Evolutionary conservation across 2,329 filamentous ascomycete species (phyloP).

Genomic region (Ophiocordyceps camponoti-leonardi): DNA sequence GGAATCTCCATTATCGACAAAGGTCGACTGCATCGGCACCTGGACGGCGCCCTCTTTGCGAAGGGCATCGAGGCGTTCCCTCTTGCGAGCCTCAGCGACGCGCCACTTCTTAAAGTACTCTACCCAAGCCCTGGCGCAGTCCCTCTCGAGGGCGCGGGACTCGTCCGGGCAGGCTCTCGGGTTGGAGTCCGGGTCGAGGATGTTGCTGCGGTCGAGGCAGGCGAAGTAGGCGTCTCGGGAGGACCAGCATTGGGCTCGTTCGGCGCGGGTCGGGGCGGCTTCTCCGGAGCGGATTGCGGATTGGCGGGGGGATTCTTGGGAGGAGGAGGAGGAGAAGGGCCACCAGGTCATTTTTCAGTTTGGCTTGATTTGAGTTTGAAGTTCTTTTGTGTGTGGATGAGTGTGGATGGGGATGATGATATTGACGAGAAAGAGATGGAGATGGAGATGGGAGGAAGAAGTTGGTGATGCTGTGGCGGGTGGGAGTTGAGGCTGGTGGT

Average conservation of each 20-base stretch:
- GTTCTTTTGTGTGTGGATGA: too few species aligned
- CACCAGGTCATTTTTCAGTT: conserved; percentile 33
- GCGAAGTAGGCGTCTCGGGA: conserved; percentile 74
- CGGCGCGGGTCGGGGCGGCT: conserved; percentile 68
- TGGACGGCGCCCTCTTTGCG: conserved; percentile 53
- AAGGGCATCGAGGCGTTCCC: conserved; percentile 59
- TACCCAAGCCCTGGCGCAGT: conserved; percentile 86
- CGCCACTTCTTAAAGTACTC: conserved; percentile 97
- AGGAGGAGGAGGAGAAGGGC: conserved; percentile 28
- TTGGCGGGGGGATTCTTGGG: conserved; percentile 24
- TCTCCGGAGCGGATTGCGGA: conserved; percentile 36
- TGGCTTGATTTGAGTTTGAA: too few species aligned
- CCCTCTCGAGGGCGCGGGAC: conserved; percentile 51
- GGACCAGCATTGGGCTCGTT: conserved; percentile 77
- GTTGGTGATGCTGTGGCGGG: background rate
- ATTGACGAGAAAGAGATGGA: background rate
- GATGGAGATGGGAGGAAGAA: background rate
- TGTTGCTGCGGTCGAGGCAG: conserved; percentile 68
- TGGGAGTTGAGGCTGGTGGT: background rate
- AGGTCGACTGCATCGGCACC: conserved; percentile 26
- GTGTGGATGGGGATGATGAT: too few species aligned
- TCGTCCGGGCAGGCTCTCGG: conserved; percentile 21
- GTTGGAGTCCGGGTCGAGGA: conserved; percentile 40
- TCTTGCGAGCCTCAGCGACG: conserved; percentile 81
- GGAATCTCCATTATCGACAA: conserved; percentile 9